Conservation (phyloP, 257 asterid genomes). For the Anisodus tanguticus region DNA sequence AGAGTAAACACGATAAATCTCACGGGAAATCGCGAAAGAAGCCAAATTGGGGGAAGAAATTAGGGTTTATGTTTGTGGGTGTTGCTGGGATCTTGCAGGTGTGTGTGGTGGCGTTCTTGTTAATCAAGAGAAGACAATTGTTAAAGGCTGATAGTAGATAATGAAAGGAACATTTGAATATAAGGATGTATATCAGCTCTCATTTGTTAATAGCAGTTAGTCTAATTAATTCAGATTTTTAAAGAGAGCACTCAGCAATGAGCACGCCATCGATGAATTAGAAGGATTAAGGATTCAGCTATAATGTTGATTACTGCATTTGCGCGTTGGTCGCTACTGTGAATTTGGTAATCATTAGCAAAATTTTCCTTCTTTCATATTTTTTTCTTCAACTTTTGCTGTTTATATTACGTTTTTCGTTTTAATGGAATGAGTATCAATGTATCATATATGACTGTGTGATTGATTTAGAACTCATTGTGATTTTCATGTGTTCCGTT, state of each 20-base stretch:
- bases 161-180: conserved; percentile 25
- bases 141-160: conserved; percentile 33
- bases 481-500: background rate
- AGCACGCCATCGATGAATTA: conserved; percentile 32
- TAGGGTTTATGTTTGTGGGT: conserved; percentile 49
- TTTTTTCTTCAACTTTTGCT: background rate
- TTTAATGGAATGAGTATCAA: background rate
- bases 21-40: conserved; percentile 19
- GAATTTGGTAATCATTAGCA: conserved; percentile 61
- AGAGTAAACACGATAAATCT: background rate
- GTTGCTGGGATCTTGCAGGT: conserved; percentile 47
- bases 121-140: conserved; percentile 46
- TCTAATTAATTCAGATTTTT: conserved; percentile 26
- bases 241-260: background rate
- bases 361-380: conserved; percentile 7
- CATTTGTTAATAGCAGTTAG: conserved; percentile 28
- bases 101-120: conserved; percentile 46
- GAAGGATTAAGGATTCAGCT: conserved; percentile 38
- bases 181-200: background rate
- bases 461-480: conserved; percentile 6
- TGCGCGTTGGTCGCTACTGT: conserved; percentile 51
- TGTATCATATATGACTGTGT: background rate
- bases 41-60: conserved; percentile 43
- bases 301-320: conserved; percentile 41
- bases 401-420: conserved; percentile 21